A percentile compares a stretch with the other conserved stretches of the same genome.
Conservation (phyloP, 2,329 filamentous ascomycete species). For the Fusarium decemcellulare region DNA sequence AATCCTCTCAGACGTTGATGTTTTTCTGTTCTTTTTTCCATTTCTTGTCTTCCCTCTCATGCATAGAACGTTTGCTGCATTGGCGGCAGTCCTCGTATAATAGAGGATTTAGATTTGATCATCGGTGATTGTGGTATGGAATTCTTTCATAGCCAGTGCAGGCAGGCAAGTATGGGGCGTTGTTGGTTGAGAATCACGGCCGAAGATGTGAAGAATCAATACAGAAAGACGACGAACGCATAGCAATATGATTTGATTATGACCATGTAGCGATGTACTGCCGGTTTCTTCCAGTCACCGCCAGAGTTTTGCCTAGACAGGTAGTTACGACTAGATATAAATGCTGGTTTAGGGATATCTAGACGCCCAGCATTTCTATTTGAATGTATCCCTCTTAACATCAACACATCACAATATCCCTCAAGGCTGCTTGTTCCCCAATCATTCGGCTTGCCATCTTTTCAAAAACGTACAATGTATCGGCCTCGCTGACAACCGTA, state of each 20-base stretch:
- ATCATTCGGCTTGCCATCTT: too few species aligned
- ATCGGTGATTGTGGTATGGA: constrained; percentile 19
- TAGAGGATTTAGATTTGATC: constrained; percentile 25
- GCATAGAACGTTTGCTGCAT: constrained; percentile 25
- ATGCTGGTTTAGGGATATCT: too few species aligned
- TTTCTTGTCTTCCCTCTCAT: constrained; percentile 16
- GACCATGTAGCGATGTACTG: constrained; percentile 8
- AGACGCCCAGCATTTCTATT: too few species aligned
- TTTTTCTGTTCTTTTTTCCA: constrained; percentile 13
- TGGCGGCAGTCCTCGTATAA: constrained; percentile 14
- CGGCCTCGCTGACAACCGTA: too few species aligned
- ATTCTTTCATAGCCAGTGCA: constrained; percentile 12
- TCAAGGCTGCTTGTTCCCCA: too few species aligned
- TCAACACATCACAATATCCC: too few species aligned
- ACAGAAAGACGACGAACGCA: constrained; percentile 13
- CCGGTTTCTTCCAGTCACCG: too few species aligned
- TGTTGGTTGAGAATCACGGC: constrained; percentile 24
- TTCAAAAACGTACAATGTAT: too few species aligned
- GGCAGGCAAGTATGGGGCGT: constrained; percentile 33
- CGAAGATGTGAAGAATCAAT: constrained; percentile 6
- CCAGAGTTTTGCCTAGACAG: too few species aligned
- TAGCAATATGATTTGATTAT: constrained; percentile 32
- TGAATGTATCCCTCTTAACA: too few species aligned
- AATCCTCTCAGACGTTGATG: constrained; percentile 26
- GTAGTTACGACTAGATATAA: too few species aligned